Base-by-base conservation (phyloP, 208 protist genomes). In the Trypanosoma avium region DNA sequence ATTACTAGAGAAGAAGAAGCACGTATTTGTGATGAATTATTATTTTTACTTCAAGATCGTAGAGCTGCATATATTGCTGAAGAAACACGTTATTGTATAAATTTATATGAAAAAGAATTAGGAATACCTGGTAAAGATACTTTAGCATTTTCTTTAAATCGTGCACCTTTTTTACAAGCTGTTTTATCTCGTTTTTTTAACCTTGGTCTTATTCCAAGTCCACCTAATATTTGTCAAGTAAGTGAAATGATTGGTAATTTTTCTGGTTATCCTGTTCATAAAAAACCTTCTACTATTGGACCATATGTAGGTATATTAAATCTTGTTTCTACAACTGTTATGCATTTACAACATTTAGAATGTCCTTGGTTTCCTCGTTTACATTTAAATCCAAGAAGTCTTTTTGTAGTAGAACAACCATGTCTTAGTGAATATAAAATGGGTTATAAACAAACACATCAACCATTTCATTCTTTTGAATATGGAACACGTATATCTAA, bases 211-310 rank as follows among this genome's bases (percentile, higher is more conserved):
- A 93, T 96, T 57, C 88, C 91, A 3, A 73, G 73, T 4, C 66
- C 76, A 7, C 91, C 91, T 13, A 96, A 96, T 64, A 85, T 94
- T 48, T 89, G 82, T 52, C 91, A 96, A 66, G 75, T 96, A 12
- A 93, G 81, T 53, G 91, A 96, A 67, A 94, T 94, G 85, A 82
- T 94, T 19, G 86, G 88, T 43, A 93, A 81, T 70, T 96, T 94
- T 65, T 83, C 86, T 17, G 88, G 88, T 42, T 96, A 94, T 73
- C 88, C 86, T 38, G 81, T 91, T 15, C 88, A 96, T 65, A 81
- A 83, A 54, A 89, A 94, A 69, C 86, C 91, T 3, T 30, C 59
- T 7, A 79, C 88, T 33, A 85, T 96, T 53, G 91, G 91, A 9
- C 61, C 82, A 30, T 96, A 96, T 72, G 74, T 87, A 19, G 91